Percentiles rank a stretch among this genome's conserved stretches.
Evolutionary conservation across 371 early-diverging fungal genomes (phyloP).

Genomic region (Mucor mucedo): DNA sequence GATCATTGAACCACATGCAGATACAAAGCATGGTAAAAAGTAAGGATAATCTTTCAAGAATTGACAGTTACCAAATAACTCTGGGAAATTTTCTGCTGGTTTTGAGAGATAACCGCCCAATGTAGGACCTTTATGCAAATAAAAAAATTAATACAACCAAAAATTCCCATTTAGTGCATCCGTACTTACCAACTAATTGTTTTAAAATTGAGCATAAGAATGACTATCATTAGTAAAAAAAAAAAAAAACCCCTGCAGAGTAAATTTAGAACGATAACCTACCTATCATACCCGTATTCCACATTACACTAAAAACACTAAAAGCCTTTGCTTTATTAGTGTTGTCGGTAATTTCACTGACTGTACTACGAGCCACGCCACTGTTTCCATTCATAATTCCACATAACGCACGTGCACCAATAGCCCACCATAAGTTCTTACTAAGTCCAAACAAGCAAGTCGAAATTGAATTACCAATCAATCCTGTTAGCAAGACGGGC

Average conservation of each 20-base stretch:
- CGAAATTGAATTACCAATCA: conserved; percentile 73
- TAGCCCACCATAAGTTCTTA: conserved; percentile 67
- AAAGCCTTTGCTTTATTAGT: conserved; percentile 78
- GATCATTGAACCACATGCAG: conserved; percentile 64
- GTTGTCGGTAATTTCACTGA: conserved; percentile 86
- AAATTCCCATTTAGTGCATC: not conserved
- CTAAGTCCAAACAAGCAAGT: conserved; percentile 79
- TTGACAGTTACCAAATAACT: conserved; percentile 64
- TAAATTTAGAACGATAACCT: conserved; percentile 1
- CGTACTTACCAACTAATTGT: conserved; percentile 27
- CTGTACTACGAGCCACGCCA: conserved; percentile 82
- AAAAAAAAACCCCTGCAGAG: not conserved
- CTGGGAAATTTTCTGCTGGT: conserved; percentile 75
- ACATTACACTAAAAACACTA: conserved; percentile 70
- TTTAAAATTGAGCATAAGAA: conserved; percentile 6
- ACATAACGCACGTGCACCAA: conserved; percentile 70
- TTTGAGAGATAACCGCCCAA: conserved; percentile 76
- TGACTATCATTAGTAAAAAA: not conserved
- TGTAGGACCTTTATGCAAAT: conserved; percentile 21
- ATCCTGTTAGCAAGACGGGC: conserved; percentile 81
- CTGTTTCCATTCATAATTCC: conserved; percentile 87
- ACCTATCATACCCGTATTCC: conserved; percentile 71
- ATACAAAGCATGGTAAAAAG: conserved; percentile 84
- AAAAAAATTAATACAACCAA: not conserved
- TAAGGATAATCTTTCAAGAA: conserved; percentile 81